Evolutionary conservation across 495 filamentous ascomycete species (phyloP).

Genomic region (Pyrenula massariospora): DNA sequence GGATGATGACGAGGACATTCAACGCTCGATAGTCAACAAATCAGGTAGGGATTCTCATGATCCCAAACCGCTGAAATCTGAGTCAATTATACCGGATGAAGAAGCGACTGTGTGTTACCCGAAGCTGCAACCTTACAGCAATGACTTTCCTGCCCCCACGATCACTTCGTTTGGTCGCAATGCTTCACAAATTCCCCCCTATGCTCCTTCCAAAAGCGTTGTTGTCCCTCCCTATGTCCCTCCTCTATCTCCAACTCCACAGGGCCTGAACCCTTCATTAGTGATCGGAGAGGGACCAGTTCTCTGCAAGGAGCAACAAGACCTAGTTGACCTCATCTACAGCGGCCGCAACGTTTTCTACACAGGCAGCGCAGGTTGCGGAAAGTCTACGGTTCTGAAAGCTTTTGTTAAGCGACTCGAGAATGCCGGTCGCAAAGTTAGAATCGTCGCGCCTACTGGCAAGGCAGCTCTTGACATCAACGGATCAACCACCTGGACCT

Average conservation of each 20-base stretch:
- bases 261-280: neutral
- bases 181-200: too few relatives aligned
- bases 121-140: neutral
- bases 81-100: neutral
- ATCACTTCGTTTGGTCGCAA: too few relatives aligned
- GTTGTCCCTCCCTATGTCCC: too few relatives aligned
- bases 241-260: neutral
- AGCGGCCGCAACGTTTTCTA: conserved; percentile 45
- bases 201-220: too few relatives aligned
- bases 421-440: conserved; percentile 19
- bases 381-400: conserved; percentile 46
- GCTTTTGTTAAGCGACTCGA: conserved; percentile 27
- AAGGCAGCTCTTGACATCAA: conserved; percentile 39
- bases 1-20: neutral
- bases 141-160: neutral
- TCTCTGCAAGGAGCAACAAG: conserved; percentile 33
- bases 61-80: too few relatives aligned
- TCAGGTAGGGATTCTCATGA: too few relatives aligned
- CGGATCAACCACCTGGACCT: conserved; percentile 41
- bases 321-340: conserved; percentile 34
- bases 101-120: neutral
- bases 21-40: neutral
- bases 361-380: conserved; percentile 48
- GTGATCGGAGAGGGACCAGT: conserved; percentile 4
- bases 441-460: conserved; percentile 45